These are phyloP conservation scores for Urtica urens DNA, from an alignment of 306 rosid species.

Conservation along the genomic window DNA sequence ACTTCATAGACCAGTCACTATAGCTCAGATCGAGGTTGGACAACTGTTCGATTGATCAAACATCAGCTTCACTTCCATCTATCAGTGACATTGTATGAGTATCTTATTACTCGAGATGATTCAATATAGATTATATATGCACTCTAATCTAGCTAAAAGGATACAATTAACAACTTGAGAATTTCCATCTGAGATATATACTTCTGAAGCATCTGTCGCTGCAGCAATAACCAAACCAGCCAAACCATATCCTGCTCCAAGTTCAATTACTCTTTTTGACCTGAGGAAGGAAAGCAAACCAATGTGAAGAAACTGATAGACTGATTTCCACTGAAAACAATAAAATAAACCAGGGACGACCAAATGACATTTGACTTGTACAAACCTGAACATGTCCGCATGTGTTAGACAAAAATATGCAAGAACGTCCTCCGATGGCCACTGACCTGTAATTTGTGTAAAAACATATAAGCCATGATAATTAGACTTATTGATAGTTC, in stretches of 20 bases:
- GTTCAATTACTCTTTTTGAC: conserved; percentile 78
- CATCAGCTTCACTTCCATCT: too few species aligned
- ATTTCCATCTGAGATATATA: conserved; percentile 87
- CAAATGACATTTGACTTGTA: too few species aligned
- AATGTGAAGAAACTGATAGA: conserved; percentile 8
- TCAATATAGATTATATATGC: too few species aligned
- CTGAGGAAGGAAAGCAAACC: conserved; percentile 26
- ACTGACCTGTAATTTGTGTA: conserved; percentile 52
- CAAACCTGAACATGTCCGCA: conserved; percentile 58
- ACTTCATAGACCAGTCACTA: too few species aligned
- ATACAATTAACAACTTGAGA: conserved; percentile 92
- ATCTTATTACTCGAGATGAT: too few species aligned
- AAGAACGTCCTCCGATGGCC: conserved; percentile 98
- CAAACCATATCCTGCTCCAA: conserved; percentile 94
- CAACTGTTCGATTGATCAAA: too few species aligned
- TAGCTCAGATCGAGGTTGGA: too few species aligned
- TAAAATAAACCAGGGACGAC: too few species aligned
- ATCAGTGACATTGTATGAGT: too few species aligned
- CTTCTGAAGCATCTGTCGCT: conserved; percentile 65
- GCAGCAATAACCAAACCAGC: conserved; percentile 85
- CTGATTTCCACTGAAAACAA: background rate
- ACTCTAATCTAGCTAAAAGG: conserved; percentile 22
- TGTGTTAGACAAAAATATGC: conserved; percentile 67
- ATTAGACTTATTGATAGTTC: too few species aligned
- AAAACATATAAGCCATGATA: too few species aligned